Conservation (phyloP, 768 basidiomycete species). For the Hemileccinum impolitum region DNA sequence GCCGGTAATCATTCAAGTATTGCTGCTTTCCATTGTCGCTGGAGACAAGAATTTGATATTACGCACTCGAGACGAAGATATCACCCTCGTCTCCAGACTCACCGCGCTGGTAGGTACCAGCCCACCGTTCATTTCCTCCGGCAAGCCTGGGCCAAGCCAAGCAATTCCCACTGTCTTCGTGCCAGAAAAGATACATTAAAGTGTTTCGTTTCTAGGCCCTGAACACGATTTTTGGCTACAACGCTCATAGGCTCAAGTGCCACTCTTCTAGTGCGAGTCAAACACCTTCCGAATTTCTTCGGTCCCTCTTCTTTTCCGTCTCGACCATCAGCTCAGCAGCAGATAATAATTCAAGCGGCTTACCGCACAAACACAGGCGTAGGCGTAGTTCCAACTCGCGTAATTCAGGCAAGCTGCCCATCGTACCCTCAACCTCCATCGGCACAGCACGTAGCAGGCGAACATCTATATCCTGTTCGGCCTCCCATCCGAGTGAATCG, state of each 20-base stretch:
- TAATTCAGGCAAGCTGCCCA: conserved; percentile 18
- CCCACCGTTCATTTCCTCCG: not conserved
- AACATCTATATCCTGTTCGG: conserved; percentile 24
- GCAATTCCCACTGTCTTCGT: conserved; percentile 4
- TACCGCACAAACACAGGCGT: conserved; percentile 17
- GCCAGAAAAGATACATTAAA: no score
- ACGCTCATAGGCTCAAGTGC: conserved; percentile 56
- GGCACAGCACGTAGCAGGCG: conserved; percentile 25
- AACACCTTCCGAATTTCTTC: conserved; percentile 31
- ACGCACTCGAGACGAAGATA: conserved; percentile 62
- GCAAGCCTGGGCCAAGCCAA: not conserved
- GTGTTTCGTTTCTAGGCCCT: conserved; percentile 45
- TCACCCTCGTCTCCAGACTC: conserved; percentile 55
- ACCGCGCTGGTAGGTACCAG: conserved; percentile 49
- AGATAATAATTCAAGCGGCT: conserved; percentile 10
- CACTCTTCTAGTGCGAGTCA: conserved; percentile 20
- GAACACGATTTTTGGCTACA: conserved; percentile 54
- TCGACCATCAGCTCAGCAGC: conserved; percentile 15
- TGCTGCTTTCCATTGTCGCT: conserved; percentile 63
- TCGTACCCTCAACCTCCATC: conserved; percentile 14
- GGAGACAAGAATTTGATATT: conserved; percentile 63
- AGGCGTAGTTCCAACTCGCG: conserved; percentile 20
- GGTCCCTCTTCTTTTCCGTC: conserved; percentile 36
- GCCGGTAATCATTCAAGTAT: conserved; percentile 58
- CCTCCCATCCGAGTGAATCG: conserved; percentile 17